Evolutionary conservation across 2,329 filamentous ascomycete genomes (phyloP), one percentile per base, ranked within the genome.

Genomic region (Penicillium sp.): DNA sequence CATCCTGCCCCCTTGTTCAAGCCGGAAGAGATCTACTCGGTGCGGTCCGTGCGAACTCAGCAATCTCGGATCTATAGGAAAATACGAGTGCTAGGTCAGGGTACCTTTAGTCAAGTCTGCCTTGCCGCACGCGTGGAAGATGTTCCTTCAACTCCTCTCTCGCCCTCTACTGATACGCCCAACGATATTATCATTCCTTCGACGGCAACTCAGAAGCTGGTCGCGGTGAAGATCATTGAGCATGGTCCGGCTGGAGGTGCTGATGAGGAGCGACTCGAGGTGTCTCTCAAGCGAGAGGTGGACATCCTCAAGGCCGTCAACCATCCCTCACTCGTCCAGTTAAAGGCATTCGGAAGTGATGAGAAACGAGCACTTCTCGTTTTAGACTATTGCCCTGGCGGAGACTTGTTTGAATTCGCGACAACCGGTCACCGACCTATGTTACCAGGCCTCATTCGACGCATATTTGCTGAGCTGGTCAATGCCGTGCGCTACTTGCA

Each of bases 141-240:
- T 9, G 69, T 78, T 8, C 78, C 80, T 0, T 78, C 52, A 23
- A 44, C 49, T 12, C 54, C 58, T 20, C 40, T 61, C 10, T 61
- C 61, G 3, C 61, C 59, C 3, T 10, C 27, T 2, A 33, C 34
- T 0, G 49, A 62, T 42, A 47, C 44, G 27, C 41, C 52, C 9
- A 47, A 45, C n/a, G 34, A 61, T 10, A 53, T 56, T n/a, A 40
- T 50, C 2, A 53, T 55, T 15, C 51, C 63, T 15, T 58, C 79
- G 8, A 12, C 24, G 56, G 84, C 86, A 17, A 85, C 86, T n/a
- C 89, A 87, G 65, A 90, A 89, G 46, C 78, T 99, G 12, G 94
- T 97, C 3, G 94, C 94, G 1, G 86, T 99, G 67, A 99, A 99
- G 73, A 86, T 99, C 37, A 93, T 95, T 68, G 91, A 97, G 71